Evolutionary conservation across 2,329 filamentous ascomycete species (phyloP).

Genomic region (Beauveria sp.): DNA sequence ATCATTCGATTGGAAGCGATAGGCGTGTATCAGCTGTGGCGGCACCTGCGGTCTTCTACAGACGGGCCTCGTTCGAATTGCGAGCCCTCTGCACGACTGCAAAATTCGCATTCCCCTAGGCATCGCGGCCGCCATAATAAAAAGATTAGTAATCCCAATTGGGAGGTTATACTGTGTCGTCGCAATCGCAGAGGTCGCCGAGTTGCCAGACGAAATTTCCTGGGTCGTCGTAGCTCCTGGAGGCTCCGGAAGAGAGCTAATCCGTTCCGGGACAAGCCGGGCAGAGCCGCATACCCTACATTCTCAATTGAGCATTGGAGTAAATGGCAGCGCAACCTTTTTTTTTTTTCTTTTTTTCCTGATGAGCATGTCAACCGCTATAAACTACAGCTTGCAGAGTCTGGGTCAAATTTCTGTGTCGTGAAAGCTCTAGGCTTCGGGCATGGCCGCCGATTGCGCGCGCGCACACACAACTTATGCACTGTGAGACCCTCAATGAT

Average conservation of each 20-base stretch:
- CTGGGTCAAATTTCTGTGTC: too few relatives aligned
- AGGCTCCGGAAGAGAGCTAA: conserved; percentile 4
- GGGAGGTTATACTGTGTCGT: neutral
- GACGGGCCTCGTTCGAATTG: neutral
- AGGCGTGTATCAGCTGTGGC: neutral
- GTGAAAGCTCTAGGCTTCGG: too few relatives aligned
- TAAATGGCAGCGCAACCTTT: neutral
- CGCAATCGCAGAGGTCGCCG: neutral
- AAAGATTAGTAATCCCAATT: neutral
- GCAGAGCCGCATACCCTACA: neutral
- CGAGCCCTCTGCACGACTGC: conserved; percentile 24
- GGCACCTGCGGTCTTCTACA: neutral
- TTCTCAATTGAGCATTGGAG: neutral
- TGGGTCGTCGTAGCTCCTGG: neutral
- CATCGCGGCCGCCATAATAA: conserved; percentile 6
- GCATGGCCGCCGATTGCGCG: too few relatives aligned
- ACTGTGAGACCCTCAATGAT: too few relatives aligned
- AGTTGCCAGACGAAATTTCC: conserved; percentile 4
- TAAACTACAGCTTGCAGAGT: neutral
- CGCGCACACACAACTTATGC: too few relatives aligned
- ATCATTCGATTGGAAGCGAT: conserved; percentile 27
- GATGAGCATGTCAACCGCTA: neutral
- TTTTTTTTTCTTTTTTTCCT: neutral
- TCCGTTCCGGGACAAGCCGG: neutral
- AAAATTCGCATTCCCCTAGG: conserved; percentile 5